phyloP scores from a whole-genome alignment of 345 rosid genomes.

The Noccaea caerulescens region DNA sequence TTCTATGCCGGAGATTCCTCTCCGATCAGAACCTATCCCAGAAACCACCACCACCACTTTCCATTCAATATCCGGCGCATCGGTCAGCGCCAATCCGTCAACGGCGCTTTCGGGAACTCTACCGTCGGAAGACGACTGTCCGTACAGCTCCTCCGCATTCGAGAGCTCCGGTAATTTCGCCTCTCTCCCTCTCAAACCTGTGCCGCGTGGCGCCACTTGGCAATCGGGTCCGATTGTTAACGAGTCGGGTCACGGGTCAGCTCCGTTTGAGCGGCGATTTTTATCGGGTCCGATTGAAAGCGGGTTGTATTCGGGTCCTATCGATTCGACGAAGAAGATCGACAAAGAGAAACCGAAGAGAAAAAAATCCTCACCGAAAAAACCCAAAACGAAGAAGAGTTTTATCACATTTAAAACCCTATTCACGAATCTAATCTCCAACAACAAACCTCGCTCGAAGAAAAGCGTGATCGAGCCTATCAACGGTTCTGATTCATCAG shows the following conservation, averaged over 20 bases:
- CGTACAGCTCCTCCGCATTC: constrained; percentile 62
- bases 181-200: constrained; percentile 88
- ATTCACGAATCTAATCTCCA: constrained; percentile 56
- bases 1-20: constrained; percentile 56
- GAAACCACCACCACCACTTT: constrained; percentile 53
- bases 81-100: constrained; percentile 87
- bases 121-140: constrained; percentile 17
- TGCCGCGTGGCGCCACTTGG: constrained; percentile 54
- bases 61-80: constrained; percentile 90
- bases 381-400: constrained; percentile 47
- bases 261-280: constrained; percentile 53
- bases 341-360: constrained; percentile 57
- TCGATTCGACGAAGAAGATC: constrained; percentile 36
- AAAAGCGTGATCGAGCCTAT: constrained; percentile 54
- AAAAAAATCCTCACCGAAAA: constrained; percentile 25
- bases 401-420: constrained; percentile 42
- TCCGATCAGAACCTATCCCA: constrained; percentile 44
- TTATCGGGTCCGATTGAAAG: constrained; percentile 56
- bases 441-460: constrained; percentile 46
- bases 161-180: constrained; percentile 89
- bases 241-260: constrained; percentile 50
- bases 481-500: constrained; percentile 48
- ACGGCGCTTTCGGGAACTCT: constrained; percentile 54
- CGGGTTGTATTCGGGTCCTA: constrained; percentile 50
- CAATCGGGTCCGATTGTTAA: constrained; percentile 59